Evolutionary conservation across 2,329 filamentous ascomycete genomes (phyloP), one percentile per base, ranked within the genome.

Genomic region (Phialophora tarda): DNA sequence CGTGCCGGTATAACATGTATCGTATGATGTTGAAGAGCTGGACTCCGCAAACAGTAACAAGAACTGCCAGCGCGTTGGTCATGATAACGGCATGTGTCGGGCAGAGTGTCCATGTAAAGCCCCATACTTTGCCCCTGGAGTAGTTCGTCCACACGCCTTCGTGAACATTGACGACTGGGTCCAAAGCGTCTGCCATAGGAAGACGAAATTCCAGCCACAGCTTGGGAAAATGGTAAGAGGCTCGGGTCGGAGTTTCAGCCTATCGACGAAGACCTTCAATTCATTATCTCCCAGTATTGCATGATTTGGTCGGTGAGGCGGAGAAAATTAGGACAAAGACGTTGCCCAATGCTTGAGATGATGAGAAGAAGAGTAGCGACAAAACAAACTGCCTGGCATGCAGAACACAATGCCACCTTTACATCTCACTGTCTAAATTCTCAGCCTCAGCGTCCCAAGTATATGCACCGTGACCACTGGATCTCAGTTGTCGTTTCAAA

Each of bases 121-220:
- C 70, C 58, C 68, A 65, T 47, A 63, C 55, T 24, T 41, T 62
- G 23, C 68, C 65, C 21, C 59, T 67, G 2, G 69, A 65, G 60
- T 61, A 71, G 51, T 71, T 53, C 32, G 61, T 70, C 69, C 69
- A 71, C 21, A 70, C 24, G 12, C 69, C 69, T 48, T 63, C 44
- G 23, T 68, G 64, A 26, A 63, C 48, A n/a, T 44, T 44, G 5
- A 51, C 44, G n/a, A 26, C 41, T 8, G 61, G 57, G 23, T 56
- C 64, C 47, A 66, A 38, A 14, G 44, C 41, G 32, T 65, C 62
- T 24, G 65, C 58, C 62, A 64, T 67, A n/a, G 24, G 11, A 50
- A 50, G 44, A 23, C 44, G 23, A 48, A 8, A 12, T 48, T 10
- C n/a, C 7, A 14, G 44, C 3, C 44, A 21, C 23, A 8, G 44